Conservation (phyloP, 192 early-diverging fungal species). For the Backusella westeae region DNA sequence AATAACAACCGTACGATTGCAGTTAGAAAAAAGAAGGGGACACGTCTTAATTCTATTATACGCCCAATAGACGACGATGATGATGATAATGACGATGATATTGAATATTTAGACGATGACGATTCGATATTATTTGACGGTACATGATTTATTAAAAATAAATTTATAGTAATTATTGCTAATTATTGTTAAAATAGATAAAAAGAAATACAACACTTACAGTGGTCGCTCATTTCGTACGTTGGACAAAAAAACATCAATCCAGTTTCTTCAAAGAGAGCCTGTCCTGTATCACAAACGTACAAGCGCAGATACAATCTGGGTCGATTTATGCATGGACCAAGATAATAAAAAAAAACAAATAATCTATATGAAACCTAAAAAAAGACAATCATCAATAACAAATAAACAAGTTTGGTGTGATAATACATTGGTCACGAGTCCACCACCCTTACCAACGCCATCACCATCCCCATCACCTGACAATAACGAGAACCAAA, state of each 20-base stretch:
- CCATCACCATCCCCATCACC: background rate
- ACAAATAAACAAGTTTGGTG: background rate
- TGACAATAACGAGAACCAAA: background rate
- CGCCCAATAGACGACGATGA: background rate
- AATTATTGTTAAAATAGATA: background rate
- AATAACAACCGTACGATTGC: background rate
- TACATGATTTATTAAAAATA: background rate
- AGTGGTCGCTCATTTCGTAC: conserved; percentile 1
- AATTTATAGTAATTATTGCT: background rate
- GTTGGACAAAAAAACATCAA: conserved; percentile 7
- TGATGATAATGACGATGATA: background rate
- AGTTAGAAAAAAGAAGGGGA: background rate
- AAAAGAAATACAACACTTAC: conserved; percentile 9
- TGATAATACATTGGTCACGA: background rate
- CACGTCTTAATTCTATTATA: background rate
- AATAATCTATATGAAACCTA: background rate
- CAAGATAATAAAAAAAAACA: background rate
- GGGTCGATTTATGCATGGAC: background rate
- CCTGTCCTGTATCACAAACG: background rate
- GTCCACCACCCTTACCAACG: background rate
- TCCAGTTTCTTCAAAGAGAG: background rate
- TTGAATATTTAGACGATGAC: background rate
- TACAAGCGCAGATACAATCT: conserved; percentile 5
- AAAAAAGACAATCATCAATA: background rate
- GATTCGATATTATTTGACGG: background rate